A percentile compares a stretch with the other conserved stretches of the same genome.
Evolutionary conservation across 1,139 yeast species (phyloP).

Genomic region (Nakaseomyces uthaithaninus): DNA sequence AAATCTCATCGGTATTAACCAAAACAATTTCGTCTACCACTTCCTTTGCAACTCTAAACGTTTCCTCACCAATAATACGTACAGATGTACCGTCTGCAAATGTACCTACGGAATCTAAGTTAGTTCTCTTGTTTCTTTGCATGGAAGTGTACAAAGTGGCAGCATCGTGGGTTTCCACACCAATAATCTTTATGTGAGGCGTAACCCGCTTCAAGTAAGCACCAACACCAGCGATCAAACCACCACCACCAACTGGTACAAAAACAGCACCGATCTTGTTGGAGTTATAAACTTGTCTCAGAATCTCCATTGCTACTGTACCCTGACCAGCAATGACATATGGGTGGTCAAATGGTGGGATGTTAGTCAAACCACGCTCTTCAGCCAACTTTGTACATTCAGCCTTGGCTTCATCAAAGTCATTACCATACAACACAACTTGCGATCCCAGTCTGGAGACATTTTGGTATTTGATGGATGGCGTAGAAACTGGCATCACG

Average conservation of each 20-base stretch:
- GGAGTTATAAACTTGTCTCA: constrained; percentile 64
- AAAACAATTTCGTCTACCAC: constrained; percentile 82
- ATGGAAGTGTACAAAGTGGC: constrained; percentile 81
- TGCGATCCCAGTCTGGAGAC: constrained; percentile 90
- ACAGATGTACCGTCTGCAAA: constrained; percentile 99
- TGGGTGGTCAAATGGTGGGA: constrained; percentile 97
- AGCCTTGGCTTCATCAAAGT: constrained; percentile 83
- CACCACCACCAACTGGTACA: constrained; percentile 96
- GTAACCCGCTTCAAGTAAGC: constrained; percentile 88
- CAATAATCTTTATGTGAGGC: constrained; percentile 93
- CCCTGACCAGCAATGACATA: constrained; percentile 99
- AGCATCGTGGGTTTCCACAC: constrained; percentile 94
- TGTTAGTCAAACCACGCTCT: constrained; percentile 69
- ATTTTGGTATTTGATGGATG: constrained; percentile 84
- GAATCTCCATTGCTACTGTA: constrained; percentile 85
- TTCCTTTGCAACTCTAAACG: constrained; percentile 70
- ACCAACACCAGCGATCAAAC: constrained; percentile 84
- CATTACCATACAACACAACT: constrained; percentile 88
- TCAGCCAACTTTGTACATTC: constrained; percentile 71
- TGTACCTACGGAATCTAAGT: constrained; percentile 72
- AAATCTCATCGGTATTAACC: constrained; percentile 88
- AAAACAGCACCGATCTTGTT: constrained; percentile 79
- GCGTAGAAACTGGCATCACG: constrained; percentile 97
- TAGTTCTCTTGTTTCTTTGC: constrained; percentile 44
- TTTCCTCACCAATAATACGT: constrained; percentile 78